phyloP scores from a whole-genome alignment of 2,329 filamentous ascomycete species.

The Keithomyces neogunnii region DNA sequence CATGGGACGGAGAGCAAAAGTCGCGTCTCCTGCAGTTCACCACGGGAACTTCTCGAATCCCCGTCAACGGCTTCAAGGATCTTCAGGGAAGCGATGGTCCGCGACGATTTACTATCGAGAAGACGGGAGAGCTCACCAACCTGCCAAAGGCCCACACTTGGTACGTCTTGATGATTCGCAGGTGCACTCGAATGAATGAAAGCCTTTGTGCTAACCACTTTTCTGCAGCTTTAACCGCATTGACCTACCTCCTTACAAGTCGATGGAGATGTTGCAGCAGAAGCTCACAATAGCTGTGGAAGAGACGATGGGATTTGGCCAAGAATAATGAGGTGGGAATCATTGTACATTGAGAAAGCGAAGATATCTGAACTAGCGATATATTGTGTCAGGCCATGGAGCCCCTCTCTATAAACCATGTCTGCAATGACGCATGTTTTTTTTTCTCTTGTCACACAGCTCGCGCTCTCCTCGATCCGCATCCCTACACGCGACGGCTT shows the following conservation, averaged over 20 bases:
- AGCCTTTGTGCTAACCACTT: neutral
- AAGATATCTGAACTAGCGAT: constrained; percentile 3
- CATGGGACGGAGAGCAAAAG: constrained; percentile 98
- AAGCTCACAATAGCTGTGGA: constrained; percentile 97
- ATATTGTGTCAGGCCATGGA: neutral
- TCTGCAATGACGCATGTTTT: neutral
- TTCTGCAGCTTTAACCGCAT: constrained; percentile 84
- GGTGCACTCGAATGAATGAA: neutral
- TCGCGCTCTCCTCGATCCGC: neutral
- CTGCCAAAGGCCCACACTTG: constrained; percentile 97
- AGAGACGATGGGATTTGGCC: constrained; percentile 97
- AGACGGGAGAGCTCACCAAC: constrained; percentile 83
- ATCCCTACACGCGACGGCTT: neutral
- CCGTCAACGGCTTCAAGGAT: constrained; percentile 99
- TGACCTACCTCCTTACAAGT: constrained; percentile 90
- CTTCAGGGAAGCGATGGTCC: constrained; percentile 94
- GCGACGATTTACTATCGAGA: constrained; percentile 93
- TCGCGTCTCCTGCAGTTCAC: constrained; percentile 93
- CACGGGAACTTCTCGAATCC: constrained; percentile 93
- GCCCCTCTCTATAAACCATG: neutral
- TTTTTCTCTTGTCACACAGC: neutral
- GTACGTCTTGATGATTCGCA: constrained; percentile 43
- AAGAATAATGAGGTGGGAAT: constrained; percentile 57
- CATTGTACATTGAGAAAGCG: constrained; percentile 1
- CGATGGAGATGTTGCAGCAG: constrained; percentile 70